Percentiles rank a stretch among this genome's conserved stretches.
Evolutionary conservation across 257 asterid genomes (phyloP).

Genomic region (Solanum piurae): DNA sequence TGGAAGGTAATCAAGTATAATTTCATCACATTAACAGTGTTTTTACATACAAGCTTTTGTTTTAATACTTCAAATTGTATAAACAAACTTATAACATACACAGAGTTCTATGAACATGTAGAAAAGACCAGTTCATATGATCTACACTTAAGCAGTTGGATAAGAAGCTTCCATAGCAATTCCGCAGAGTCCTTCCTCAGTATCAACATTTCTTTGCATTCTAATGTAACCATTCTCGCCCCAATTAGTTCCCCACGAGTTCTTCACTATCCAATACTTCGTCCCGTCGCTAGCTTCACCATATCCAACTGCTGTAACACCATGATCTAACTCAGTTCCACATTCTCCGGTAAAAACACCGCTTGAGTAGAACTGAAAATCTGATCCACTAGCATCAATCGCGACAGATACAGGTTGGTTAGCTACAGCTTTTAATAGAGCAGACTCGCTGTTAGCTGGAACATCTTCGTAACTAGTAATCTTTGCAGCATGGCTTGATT

Average conservation of each 20-base stretch:
- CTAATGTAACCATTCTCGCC: neutral
- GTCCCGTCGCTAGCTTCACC: neutral
- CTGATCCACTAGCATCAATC: neutral
- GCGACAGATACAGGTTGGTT: neutral
- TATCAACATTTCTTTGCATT: neutral
- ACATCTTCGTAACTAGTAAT: neutral
- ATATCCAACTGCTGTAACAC: neutral
- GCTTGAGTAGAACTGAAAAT: neutral
- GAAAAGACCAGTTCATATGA: neutral
- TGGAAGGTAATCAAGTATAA: neutral
- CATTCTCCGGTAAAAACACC: neutral
- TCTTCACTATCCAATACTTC: neutral
- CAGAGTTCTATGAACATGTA: neutral
- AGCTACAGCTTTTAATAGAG: neutral
- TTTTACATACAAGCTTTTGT: neutral
- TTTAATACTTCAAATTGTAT: neutral
- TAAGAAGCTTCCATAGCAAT: neutral
- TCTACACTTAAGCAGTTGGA: neutral
- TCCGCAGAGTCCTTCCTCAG: neutral
- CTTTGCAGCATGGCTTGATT: neutral
- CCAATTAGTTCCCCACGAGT: neutral
- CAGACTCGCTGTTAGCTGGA: neutral
- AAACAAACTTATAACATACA: neutral
- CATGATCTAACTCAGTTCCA: neutral
- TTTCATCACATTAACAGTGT: neutral